Conservation (phyloP, 139 green algal genomes). For the Yamagishiella unicocca region DNA sequence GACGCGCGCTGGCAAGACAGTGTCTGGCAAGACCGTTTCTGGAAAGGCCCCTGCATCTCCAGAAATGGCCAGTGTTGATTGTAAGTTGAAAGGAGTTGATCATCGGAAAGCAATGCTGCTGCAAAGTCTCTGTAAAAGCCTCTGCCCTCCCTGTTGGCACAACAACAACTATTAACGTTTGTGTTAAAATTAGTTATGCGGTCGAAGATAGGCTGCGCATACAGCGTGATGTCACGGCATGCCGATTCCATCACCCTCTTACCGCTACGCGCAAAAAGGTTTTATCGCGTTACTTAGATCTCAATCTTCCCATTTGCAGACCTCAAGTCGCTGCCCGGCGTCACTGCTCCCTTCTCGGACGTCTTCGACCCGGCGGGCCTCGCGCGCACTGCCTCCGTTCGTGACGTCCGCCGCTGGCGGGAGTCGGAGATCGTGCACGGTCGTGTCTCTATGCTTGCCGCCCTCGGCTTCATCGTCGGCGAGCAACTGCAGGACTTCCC, state of each 20-base stretch:
- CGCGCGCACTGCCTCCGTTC: slow-evolving; percentile 44
- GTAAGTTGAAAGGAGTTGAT: no score
- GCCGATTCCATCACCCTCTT: no score
- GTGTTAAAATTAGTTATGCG: no score
- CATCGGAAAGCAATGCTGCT: no score
- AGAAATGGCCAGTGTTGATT: background rate
- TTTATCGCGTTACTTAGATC: no score
- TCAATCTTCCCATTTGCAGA: slow-evolving; percentile 48
- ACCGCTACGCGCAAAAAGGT: no score
- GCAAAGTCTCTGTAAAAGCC: no score
- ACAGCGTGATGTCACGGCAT: no score
- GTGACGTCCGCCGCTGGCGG: slow-evolving; percentile 68
- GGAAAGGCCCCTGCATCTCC: no score
- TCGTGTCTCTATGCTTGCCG: slow-evolving; percentile 77
- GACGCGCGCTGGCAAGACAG: background rate
- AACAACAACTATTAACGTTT: no score
- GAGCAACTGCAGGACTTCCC: slow-evolving; percentile 67
- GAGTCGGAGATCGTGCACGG: slow-evolving; percentile 85
- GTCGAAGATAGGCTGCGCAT: no score
- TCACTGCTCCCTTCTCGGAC: slow-evolving; percentile 66
- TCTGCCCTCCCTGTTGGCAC: no score
- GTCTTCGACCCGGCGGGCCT: slow-evolving; percentile 71
- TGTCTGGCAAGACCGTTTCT: background rate
- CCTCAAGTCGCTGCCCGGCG: slow-evolving; percentile 69
- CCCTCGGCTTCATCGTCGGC: slow-evolving; percentile 73